Percentiles rank a stretch among this genome's conserved stretches.
Conservation (phyloP, 805 yeast genomes). For the Yamadazyma sp. region DNA sequence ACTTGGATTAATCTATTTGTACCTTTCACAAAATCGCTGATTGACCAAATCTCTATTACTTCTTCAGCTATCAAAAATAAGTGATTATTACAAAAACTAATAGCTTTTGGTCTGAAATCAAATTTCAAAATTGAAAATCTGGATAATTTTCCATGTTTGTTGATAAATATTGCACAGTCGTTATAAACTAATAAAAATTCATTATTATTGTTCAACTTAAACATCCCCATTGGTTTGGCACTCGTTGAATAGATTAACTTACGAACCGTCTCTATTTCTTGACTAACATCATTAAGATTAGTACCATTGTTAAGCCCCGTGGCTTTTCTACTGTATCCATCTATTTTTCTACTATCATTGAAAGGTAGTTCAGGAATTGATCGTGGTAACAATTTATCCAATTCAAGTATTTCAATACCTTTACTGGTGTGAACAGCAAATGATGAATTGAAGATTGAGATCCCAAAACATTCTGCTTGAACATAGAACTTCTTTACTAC, state of each 20-base stretch:
- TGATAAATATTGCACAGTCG: slow-evolving; percentile 64
- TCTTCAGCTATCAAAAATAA: slow-evolving; percentile 56
- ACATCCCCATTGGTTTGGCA: slow-evolving; percentile 60
- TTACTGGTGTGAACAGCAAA: slow-evolving; percentile 64
- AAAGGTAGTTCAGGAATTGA: slow-evolving; percentile 55
- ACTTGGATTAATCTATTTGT: slow-evolving; percentile 59
- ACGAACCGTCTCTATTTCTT: slow-evolving; percentile 36
- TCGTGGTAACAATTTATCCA: slow-evolving; percentile 55
- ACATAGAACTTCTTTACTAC: slow-evolving; percentile 45
- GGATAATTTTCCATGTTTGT: slow-evolving; percentile 54
- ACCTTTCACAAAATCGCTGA: slow-evolving; percentile 44
- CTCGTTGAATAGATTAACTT: slow-evolving; percentile 35
- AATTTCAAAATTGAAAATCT: slow-evolving; percentile 42
- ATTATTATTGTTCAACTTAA: slow-evolving; percentile 50
- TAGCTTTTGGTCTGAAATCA: slow-evolving; percentile 35
- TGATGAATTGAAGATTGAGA: slow-evolving; percentile 62
- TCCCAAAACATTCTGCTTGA: slow-evolving; percentile 55
- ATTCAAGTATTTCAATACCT: slow-evolving; percentile 64
- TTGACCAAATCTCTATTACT: slow-evolving; percentile 65
- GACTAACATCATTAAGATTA: slow-evolving; percentile 1
- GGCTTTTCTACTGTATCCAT: slow-evolving; percentile 25
- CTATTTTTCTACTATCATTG: slow-evolving; percentile 17
- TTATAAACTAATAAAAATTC: slow-evolving; percentile 65
- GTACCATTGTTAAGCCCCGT: not conserved
- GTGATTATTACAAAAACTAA: slow-evolving; percentile 32